Evolutionary conservation across 495 filamentous ascomycete species (phyloP), one percentile per base, ranked within the genome.

Genomic region (Aspergillus homomorphus): DNA sequence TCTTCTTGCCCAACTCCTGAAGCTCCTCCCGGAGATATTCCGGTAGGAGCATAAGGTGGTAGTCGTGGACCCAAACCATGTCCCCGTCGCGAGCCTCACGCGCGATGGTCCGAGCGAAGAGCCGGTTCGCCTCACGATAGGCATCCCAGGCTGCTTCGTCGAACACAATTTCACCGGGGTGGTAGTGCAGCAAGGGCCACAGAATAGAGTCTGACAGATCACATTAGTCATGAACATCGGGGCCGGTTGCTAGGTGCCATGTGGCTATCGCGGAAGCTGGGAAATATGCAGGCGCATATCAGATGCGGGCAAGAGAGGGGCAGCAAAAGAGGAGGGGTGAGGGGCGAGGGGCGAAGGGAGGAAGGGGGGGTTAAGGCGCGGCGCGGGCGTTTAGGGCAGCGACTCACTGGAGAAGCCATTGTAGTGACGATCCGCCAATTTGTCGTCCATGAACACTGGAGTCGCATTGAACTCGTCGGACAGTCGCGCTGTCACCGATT

Each of bases 181-280:
- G 94, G 71, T 98, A 98, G 73, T 97, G 93, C 77, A 98, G 92
- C 12, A 97, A 82, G 2, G 93, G 93, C 93, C 93, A 98, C 16
- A 98, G 84, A 66, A 97, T 97, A 2, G 90, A 93, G 68, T 98
- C 93, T 96, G 66, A 28, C 5, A 61, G 45, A 10, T 51, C 48
- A 51, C 15, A 23, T 51, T 51, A 51, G 48, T 18, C 21, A 51
- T 6, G 24, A 7, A 3, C 15, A 16, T 18, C 19, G 45, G 5
- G 1, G 15, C 48, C 48, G 30, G 48, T 51, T 51, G 48, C 48
- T 18, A 30, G 48, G 24, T 51, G 48, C 23, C 48, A 24, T 51
- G 33, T 38, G 33, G 33, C 33, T 38, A 38, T 28, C 48, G 24
- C 48, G 23, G 48, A 28, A 33, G 48, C 16, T 24, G 23, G 48